phyloP scores from a whole-genome alignment of 345 rosid species.

The Jatropha curcas region DNA sequence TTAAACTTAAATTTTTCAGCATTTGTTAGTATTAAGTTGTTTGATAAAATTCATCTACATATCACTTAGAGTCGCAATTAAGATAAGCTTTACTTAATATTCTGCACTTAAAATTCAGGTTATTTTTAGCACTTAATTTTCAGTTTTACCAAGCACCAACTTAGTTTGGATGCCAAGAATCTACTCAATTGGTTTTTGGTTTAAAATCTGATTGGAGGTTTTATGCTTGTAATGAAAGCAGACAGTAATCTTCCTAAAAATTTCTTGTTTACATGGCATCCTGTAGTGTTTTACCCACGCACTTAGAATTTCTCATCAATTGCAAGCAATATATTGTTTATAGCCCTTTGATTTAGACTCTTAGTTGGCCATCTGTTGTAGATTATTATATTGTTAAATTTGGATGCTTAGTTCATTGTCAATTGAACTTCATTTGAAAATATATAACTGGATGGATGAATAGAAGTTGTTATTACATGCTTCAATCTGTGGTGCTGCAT shows the following conservation, averaged over 20 bases:
- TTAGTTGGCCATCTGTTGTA: background rate
- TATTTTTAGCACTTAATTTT: no score
- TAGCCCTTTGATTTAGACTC: background rate
- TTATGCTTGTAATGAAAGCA: background rate
- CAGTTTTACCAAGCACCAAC: no score
- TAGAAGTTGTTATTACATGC: background rate
- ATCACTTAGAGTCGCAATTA: no score
- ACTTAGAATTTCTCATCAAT: background rate
- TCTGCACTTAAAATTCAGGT: no score
- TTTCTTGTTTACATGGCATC: background rate
- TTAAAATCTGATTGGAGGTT: background rate
- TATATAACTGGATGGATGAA: background rate
- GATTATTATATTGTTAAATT: background rate
- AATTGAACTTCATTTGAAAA: background rate
- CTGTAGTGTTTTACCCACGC: background rate
- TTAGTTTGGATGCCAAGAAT: background rate
- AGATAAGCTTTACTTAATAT: no score
- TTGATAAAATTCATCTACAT: no score
- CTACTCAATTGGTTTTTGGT: no score
- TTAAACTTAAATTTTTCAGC: no score
- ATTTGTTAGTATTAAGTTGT: no score
- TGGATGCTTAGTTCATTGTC: background rate
- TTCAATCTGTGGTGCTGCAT: background rate
- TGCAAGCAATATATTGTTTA: background rate
- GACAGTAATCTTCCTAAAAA: background rate